These are phyloP conservation scores for Sclerotinia glacialis DNA, from an alignment of 2,329 filamentous ascomycete species.

Conservation along the genomic window DNA sequence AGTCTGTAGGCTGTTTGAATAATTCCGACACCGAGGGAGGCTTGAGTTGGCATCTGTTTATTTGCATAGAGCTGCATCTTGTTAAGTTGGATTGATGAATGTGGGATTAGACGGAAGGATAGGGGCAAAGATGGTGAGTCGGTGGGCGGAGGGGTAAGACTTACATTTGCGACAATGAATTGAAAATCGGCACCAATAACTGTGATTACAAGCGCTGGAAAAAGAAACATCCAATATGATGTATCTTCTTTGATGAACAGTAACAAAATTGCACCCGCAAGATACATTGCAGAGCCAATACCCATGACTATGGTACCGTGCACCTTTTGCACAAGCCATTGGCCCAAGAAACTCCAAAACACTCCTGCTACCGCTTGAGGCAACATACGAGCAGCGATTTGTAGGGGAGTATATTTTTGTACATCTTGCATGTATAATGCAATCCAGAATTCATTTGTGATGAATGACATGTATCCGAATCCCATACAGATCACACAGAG, in stretches of 20 bases:
- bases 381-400: conserved; percentile 56
- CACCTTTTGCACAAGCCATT: conserved; percentile 58
- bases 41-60: conserved; percentile 57
- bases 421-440: conserved; percentile 64
- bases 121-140: not conserved
- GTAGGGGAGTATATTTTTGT: conserved; percentile 50
- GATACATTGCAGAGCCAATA: conserved; percentile 43
- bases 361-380: conserved; percentile 64
- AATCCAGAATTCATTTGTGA: conserved; percentile 59
- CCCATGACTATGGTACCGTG: conserved; percentile 62
- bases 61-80: conserved; percentile 62
- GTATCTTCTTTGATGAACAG: conserved; percentile 54
- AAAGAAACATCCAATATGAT: conserved; percentile 64
- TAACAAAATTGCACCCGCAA: conserved; percentile 49
- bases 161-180: conserved; percentile 66
- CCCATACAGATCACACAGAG: conserved; percentile 49
- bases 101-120: not conserved
- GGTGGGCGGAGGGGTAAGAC: conserved; percentile 27
- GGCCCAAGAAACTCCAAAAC: conserved; percentile 61
- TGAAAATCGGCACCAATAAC: conserved; percentile 67
- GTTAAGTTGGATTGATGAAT: conserved; percentile 12
- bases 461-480: conserved; percentile 62
- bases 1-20: conserved; percentile 60
- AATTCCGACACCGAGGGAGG: conserved; percentile 65
- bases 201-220: conserved; percentile 58